Base-by-base conservation (phyloP, 345 rosid species). In the Brassica juncea region DNA sequence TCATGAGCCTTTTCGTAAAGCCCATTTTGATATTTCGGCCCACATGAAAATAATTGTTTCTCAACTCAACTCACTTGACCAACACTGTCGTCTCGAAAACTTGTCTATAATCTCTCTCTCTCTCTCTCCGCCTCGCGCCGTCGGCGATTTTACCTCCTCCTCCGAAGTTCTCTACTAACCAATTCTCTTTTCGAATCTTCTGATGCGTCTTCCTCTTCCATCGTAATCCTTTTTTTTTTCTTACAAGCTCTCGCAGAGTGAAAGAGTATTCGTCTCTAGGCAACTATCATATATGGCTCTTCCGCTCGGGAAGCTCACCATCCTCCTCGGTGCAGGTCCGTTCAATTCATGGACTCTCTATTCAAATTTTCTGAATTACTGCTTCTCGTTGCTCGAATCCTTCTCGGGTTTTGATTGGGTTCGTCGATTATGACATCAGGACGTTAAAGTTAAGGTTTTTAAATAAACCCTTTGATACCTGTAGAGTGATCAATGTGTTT, bases 261-360 rank as follows among this genome's bases (percentile, higher is more conserved):
- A 39, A 39, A 47, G 60, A 47, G 37, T 54, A 9, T 9, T 39
- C 30, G 8, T 76, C 64, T 66, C 52, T 68, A 35, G 27, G 6
- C 55, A 77, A 6, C 54, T 12, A 44, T 39, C 47, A 39, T 39
- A 54, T 59, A 60, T 78, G 85, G 80, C 85, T 70, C 74, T 82
- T 71, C 55, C 80, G 8, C 62, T 82, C 42, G 85, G 85, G 31
- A 82, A 82, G 82, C 82, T 82, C 30, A 82, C 85, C n/a, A 35
- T 82, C 68, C 73, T 82, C 74, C 72, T 82, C 74, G 85, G 85
- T 52, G 85, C 85, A 79, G 85, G 85, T 82, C 31, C 68, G 80
- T 82, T 4, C 42, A 31, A n/a, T 58, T 2, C 0, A 47, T 42
- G 16, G 12, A 31, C 0, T 10, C 11, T 19, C 58, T 39, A 4